phyloP scores from a whole-genome alignment of 148 eudicot genomes.

The Pharnaceum exiguum region DNA sequence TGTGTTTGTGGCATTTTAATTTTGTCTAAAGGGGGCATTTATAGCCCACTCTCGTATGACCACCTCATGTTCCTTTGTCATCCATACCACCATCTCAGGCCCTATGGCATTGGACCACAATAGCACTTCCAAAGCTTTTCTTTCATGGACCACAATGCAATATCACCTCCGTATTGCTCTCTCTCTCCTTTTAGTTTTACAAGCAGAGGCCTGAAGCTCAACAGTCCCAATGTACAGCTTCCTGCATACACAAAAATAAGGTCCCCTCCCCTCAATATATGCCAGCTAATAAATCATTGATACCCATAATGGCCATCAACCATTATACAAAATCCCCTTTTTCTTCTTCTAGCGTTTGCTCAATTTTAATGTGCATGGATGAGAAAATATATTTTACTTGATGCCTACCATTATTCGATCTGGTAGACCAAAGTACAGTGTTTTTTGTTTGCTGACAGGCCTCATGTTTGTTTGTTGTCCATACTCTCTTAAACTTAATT shows the following conservation, averaged over 20 bases:
- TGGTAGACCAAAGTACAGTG: too few relatives aligned
- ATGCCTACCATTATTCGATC: too few relatives aligned
- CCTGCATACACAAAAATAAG: constrained; percentile 7
- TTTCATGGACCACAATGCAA: constrained; percentile 29
- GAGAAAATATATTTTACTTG: background rate
- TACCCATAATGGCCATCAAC: background rate
- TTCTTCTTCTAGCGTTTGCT: background rate
- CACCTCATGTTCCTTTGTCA: constrained; percentile 14
- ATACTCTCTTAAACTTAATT: too few relatives aligned
- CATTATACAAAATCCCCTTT: constrained; percentile 15
- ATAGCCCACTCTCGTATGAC: background rate
- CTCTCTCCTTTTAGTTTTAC: background rate
- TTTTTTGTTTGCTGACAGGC: too few relatives aligned
- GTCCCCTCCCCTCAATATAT: constrained; percentile 19
- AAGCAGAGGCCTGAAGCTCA: constrained; percentile 12
- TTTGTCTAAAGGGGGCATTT: constrained; percentile 5
- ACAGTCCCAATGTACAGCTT: constrained; percentile 16
- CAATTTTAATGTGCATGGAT: background rate
- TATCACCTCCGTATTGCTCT: constrained; percentile 11
- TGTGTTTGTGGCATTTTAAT: too few relatives aligned
- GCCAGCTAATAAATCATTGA: constrained; percentile 4
- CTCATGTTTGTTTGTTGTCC: too few relatives aligned
- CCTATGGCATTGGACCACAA: constrained; percentile 28
- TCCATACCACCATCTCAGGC: constrained; percentile 10
- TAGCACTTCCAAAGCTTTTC: constrained; percentile 18